Base-by-base conservation (phyloP, 306 rosid genomes). In the Quercus variabilis region DNA sequence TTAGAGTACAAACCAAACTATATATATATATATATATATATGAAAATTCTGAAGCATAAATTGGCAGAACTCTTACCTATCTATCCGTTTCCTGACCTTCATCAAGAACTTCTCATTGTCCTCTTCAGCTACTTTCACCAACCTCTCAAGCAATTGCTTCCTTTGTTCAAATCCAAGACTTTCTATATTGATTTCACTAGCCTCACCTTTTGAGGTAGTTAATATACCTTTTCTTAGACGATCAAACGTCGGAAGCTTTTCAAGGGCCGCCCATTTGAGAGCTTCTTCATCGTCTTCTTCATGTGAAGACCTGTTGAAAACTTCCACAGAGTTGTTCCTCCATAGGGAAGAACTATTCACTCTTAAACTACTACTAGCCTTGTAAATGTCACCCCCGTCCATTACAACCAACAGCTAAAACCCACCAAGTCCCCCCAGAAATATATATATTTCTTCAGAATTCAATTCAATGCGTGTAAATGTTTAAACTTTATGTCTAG, bases 191-290 rank as follows among this genome's bases (percentile, higher is more conserved):
- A 93, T 79, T 77, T 93, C 92, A 59, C 31, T 77, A 5, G 83
- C 80, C 9, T 63, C 82, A 0, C 94, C 93, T 10, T 20, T 26
- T 0, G 94, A 78, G 1, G 88, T 52, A 9, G 87, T 69, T 69
- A 93, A 75, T 81, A 93, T 75, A 5, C 94, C 97, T 85, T 85
- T 93, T 73, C 86, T 89, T 30, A 93, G n/a, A 58, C 97, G 98
- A 55, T 70, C 73, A 78, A 85, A 89, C 15, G 97, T 91, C 2
- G 97, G 98, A 30, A 93, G 93, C 79, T 74, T 88, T 78, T 91
- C 91, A 6, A 91, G 80, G 1, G 89, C 89, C 54, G 90, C 90
- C 97, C 97, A 90, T 76, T 82, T 87, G 5, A 93, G 89, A 83
- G 90, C 91, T 49, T 79, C 89, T 80, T 88, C 97, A 76, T 90